Percentiles rank a stretch among this genome's conserved stretches.
phyloP scores from a whole-genome alignment of 495 filamentous ascomycete genomes.

The Lasiosphaeria miniovina region DNA sequence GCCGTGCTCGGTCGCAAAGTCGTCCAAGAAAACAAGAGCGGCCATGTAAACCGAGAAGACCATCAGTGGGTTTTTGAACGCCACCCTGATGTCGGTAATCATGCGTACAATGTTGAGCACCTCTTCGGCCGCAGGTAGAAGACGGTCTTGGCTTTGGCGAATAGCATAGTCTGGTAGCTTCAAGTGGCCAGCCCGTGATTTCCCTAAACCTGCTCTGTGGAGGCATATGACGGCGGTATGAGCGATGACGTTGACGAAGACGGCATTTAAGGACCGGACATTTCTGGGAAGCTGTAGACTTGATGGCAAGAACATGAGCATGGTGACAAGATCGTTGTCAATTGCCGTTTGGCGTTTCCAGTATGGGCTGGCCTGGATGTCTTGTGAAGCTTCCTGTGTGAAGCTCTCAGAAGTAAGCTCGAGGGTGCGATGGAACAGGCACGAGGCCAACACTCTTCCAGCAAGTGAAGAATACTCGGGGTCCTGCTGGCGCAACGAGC shows the following conservation, averaged over 20 bases:
- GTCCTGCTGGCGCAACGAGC: not conserved
- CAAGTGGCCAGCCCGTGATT: not conserved
- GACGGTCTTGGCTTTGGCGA: slow-evolving; percentile 1
- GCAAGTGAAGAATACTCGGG: slow-evolving; percentile 7
- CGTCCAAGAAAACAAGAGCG: slow-evolving; percentile 8
- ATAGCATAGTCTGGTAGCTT: not conserved
- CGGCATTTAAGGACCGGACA: slow-evolving; percentile 2
- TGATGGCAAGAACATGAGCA: slow-evolving; percentile 11
- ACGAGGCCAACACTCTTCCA: slow-evolving; percentile 6
- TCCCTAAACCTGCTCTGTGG: slow-evolving; percentile 8
- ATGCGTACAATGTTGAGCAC: slow-evolving; percentile 9
- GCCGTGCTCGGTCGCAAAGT: slow-evolving; percentile 1
- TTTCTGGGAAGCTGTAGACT: slow-evolving; percentile 7
- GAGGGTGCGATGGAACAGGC: slow-evolving; percentile 9
- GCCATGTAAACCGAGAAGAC: slow-evolving; percentile 10
- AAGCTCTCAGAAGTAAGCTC: slow-evolving; percentile 5
- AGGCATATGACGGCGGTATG: slow-evolving; percentile 14
- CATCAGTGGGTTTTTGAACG: slow-evolving; percentile 8
- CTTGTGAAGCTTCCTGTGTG: not conserved
- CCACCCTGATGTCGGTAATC: not conserved
- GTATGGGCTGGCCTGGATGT: slow-evolving; percentile 6
- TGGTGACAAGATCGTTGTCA: slow-evolving; percentile 5
- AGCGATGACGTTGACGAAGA: slow-evolving; percentile 6
- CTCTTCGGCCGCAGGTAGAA: slow-evolving; percentile 11
- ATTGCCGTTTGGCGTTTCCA: slow-evolving; percentile 10